Percentiles rank a stretch among this genome's conserved stretches.
Evolutionary conservation across 306 rosid species (phyloP).

Genomic region (Quercus agrifolia): DNA sequence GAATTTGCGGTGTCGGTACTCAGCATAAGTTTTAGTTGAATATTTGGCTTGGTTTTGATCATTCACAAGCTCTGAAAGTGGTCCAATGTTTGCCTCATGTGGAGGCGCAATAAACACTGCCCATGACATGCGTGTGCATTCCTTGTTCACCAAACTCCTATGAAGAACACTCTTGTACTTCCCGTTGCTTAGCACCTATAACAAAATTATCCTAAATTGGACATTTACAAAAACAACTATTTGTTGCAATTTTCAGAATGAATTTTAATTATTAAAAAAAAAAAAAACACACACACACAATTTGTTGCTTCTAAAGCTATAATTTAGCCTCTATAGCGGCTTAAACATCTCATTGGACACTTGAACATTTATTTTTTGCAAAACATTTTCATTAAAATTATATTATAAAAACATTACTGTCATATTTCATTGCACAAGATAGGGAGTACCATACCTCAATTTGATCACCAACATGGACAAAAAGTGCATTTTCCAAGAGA

Average conservation of each 20-base stretch:
- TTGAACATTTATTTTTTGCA: no score
- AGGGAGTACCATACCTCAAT: constrained; percentile 32
- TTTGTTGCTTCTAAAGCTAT: no score
- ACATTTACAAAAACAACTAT: neutral
- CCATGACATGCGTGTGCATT: constrained; percentile 61
- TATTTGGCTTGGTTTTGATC: constrained; percentile 43
- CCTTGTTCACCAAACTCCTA: constrained; percentile 67
- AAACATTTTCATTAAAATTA: no score
- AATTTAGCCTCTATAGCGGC: no score
- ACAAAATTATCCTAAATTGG: neutral
- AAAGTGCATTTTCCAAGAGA: constrained; percentile 39
- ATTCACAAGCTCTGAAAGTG: constrained; percentile 38
- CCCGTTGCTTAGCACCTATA: constrained; percentile 62
- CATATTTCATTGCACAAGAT: no score
- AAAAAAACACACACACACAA: neutral
- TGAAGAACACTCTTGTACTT: constrained; percentile 61
- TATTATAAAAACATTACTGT: no score
- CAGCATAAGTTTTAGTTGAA: constrained; percentile 59
- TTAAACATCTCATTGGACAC: no score
- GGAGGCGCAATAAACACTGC: constrained; percentile 58
- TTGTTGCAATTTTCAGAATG: no score
- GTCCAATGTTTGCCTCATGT: constrained; percentile 44
- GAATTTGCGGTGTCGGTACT: constrained; percentile 60
- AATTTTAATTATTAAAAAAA: neutral
- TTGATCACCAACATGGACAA: constrained; percentile 64